Base-by-base conservation (phyloP, 1,139 yeast genomes). In the Suhomyces panamericanus region DNA sequence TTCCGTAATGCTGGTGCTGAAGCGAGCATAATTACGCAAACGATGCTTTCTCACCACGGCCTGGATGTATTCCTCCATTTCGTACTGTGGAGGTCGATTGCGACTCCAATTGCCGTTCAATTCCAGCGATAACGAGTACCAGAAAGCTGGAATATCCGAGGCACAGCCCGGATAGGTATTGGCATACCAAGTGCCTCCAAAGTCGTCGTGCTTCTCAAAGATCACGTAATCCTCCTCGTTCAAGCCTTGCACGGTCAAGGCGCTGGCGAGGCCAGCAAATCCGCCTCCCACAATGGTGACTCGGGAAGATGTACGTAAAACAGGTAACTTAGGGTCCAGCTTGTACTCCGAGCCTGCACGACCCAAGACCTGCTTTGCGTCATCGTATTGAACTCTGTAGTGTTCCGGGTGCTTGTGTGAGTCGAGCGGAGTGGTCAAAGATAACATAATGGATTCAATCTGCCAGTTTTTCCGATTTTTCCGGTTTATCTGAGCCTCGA, bases 141-240 rank as follows among this genome's bases (percentile, higher is more conserved):
- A 77, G 29, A 74, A 55, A 2, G 78, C 76, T 4, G 81, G 82
- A 43, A 76, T 70, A 54, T 74, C 79, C 22, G 75, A 69, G 32
- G 80, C 81, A 55, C 79, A 76, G 6, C 81, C 81, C 3, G 81
- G 82, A 50, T 77, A 77, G 3, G 78, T 66, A 52, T 77, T 77
- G 41, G 78, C 77, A 57, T 68, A 71, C 82, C 82, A 77, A 32
- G 80, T 75, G 6, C 82, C 82, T n/a, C 82, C 82, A 47, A 75
- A 65, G 41, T 68, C 60, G 40, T 60, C 63, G 47, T 72, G 78
- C 49, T 70, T 70, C 48, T 77, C 82, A 49, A 71, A 75, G 6
- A 76, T 59, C 17, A 56, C 66, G 50, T 65, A 64, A 56, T 64
- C 80, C 39, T 59, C 57, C 39, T 55, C 67, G 34, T 62, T 67